Conservation (phyloP, 176 grass and related monocot genomes). For the Rhynchospora breviuscula region DNA sequence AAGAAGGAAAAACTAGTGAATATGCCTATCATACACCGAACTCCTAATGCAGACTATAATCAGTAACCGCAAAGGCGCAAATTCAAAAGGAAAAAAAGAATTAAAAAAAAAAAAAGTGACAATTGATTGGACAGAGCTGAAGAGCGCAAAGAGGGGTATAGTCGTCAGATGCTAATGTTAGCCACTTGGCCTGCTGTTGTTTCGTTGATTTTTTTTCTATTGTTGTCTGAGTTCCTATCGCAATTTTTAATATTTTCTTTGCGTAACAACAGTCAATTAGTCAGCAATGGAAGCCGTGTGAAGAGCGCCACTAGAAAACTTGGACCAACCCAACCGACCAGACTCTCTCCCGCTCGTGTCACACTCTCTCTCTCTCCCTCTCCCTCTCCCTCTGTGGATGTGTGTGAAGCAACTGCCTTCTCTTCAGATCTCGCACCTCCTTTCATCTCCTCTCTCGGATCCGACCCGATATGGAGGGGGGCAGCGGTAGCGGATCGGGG, state of each 20-base stretch:
- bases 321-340: not conserved
- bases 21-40: not conserved
- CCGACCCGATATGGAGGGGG: constrained; percentile 44
- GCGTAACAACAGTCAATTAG: not conserved
- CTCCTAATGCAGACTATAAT: not conserved
- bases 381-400: not conserved
- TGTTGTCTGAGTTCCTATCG: not conserved
- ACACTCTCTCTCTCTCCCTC: not conserved
- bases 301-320: not conserved
- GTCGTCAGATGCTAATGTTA: not conserved
- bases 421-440: not conserved
- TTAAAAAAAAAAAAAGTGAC: not conserved
- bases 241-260: not conserved
- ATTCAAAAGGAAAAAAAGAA: not conserved
- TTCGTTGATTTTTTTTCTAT: not conserved
- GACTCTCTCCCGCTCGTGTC: not conserved
- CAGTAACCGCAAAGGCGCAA: not conserved
- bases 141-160: not conserved
- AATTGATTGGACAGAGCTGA: not conserved
- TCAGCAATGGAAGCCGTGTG: constrained; percentile 14
- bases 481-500: constrained; percentile 30
- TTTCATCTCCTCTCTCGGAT: constrained; percentile 10
- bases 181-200: too few relatives aligned
- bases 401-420: constrained; percentile 24
- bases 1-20: not conserved